phyloP scores from a whole-genome alignment of 352 stramenopile genomes.

The Pythium brassicae region DNA sequence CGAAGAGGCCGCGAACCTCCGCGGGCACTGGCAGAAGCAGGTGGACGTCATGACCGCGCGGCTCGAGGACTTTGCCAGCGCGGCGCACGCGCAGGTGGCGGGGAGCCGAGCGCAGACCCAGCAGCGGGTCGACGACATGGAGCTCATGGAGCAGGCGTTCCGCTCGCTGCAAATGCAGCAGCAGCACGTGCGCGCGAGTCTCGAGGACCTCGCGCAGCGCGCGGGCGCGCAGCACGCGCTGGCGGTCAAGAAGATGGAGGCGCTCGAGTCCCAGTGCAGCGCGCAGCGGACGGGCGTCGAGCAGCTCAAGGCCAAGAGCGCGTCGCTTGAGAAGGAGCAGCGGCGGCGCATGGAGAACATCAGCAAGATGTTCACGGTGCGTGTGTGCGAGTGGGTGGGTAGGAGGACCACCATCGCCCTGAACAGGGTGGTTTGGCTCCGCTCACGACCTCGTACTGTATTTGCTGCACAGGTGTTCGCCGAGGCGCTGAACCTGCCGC shows the following conservation, averaged over 20 bases:
- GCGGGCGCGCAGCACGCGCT: conserved; percentile 32
- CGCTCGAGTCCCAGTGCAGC: conserved; percentile 39
- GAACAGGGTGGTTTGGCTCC: too few relatives aligned
- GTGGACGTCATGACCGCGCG: conserved; percentile 57
- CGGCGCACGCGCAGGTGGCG: conserved; percentile 32
- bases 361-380: conserved; percentile 70
- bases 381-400: conserved; percentile 3
- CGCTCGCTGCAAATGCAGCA: conserved; percentile 67
- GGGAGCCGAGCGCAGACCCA: conserved; percentile 41
- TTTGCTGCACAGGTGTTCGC: conserved; percentile 50
- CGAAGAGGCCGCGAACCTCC: conserved; percentile 63
- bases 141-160: conserved; percentile 73
- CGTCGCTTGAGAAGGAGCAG: conserved; percentile 63
- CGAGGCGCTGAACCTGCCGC: conserved; percentile 61
- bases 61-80: conserved; percentile 48
- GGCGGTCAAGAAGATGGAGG: conserved; percentile 53
- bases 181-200: conserved; percentile 35
- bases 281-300: conserved; percentile 32
- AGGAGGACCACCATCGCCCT: background rate
- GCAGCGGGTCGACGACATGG: conserved; percentile 61
- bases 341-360: conserved; percentile 71
- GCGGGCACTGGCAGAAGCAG: conserved; percentile 67
- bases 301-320: conserved; percentile 46
- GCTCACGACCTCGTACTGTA: too few relatives aligned
- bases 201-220: conserved; percentile 51